Conservation (phyloP, 257 asterid genomes). For the Osmanthus fragrans region DNA sequence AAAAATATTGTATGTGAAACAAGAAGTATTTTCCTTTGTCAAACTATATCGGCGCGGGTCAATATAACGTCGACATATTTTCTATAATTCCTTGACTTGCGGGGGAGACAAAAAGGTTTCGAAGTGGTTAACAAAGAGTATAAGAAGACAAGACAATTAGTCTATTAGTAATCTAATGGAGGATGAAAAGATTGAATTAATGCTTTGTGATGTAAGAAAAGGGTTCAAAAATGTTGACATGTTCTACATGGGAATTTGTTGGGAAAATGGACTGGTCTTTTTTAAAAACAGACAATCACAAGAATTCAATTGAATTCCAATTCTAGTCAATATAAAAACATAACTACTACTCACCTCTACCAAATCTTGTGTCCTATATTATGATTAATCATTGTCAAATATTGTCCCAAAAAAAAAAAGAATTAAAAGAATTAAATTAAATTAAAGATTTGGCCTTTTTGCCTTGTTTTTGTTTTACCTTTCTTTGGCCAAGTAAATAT, state of each 20-base stretch:
- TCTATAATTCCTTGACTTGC: constrained; percentile 13
- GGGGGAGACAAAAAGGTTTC: constrained; percentile 30
- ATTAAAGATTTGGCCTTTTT: background rate
- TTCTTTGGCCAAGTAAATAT: background rate
- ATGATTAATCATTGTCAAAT: background rate
- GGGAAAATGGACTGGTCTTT: constrained; percentile 11
- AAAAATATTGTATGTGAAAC: no score
- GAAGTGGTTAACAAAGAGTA: constrained; percentile 31
- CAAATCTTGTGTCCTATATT: constrained; percentile 24
- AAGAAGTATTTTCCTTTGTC: background rate
- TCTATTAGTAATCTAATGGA: constrained; percentile 16
- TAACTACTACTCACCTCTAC: constrained; percentile 19
- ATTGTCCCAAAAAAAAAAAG: background rate
- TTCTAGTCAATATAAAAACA: background rate
- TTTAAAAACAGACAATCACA: constrained; percentile 18
- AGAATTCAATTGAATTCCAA: constrained; percentile 16
- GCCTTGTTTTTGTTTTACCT: background rate
- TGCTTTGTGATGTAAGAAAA: constrained; percentile 35
- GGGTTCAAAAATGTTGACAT: constrained; percentile 15
- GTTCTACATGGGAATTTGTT: constrained; percentile 27
- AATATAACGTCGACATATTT: background rate
- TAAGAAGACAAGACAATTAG: constrained; percentile 21
- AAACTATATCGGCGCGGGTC: background rate
- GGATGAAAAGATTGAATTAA: constrained; percentile 25
- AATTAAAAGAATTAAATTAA: background rate